Conservation (phyloP, 106 monocot genomes). For the Acanthochlamys bracteata region DNA sequence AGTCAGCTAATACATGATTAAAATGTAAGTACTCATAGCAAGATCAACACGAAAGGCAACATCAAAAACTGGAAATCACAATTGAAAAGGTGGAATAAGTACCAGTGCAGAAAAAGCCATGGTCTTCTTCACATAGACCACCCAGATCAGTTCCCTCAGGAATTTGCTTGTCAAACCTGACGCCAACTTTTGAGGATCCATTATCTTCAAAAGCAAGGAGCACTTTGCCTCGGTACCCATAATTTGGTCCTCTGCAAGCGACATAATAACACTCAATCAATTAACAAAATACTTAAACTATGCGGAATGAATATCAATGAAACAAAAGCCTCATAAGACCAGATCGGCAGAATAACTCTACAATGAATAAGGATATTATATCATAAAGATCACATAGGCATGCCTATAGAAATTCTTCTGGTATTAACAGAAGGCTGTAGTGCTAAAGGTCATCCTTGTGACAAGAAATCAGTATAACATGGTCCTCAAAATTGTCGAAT, state of each 20-base stretch:
- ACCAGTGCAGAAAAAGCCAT: conserved; percentile 92
- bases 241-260: conserved; percentile 68
- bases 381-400: too few relatives aligned
- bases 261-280: background rate
- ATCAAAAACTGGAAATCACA: background rate
- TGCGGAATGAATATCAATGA: too few relatives aligned
- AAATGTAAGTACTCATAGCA: background rate
- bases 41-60: background rate
- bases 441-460: too few relatives aligned
- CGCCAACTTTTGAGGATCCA: conserved; percentile 85
- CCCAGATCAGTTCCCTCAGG: conserved; percentile 92
- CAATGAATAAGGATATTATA: too few relatives aligned
- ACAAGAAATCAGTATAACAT: too few relatives aligned
- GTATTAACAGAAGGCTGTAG: too few relatives aligned
- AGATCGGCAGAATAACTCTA: too few relatives aligned
- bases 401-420: too few relatives aligned
- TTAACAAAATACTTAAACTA: background rate
- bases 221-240: conserved; percentile 85
- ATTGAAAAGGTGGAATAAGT: conserved; percentile 4
- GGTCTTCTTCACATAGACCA: conserved; percentile 91
- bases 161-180: conserved; percentile 87
- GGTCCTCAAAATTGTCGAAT: too few relatives aligned
- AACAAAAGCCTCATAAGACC: too few relatives aligned
- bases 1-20: conserved; percentile 41
- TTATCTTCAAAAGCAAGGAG: conserved; percentile 88